Conservation (phyloP, 139 green algal species). For the Micractinium sp. region DNA sequence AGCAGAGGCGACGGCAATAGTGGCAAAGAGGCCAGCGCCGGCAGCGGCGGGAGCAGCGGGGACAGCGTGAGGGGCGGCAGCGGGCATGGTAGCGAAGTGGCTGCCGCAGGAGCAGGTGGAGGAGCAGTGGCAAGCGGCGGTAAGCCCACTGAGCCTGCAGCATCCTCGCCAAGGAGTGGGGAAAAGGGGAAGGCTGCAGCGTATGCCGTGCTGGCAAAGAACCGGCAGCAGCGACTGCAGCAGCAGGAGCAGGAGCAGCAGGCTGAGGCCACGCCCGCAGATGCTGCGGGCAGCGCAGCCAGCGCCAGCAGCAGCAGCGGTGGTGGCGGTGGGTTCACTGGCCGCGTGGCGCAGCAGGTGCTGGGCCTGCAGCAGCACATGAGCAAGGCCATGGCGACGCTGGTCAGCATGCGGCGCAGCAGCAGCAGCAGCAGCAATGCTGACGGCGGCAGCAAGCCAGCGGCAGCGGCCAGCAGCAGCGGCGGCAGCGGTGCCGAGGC, state of each 20-base stretch:
- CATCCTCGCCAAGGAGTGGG: background rate
- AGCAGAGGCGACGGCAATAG: too few species aligned
- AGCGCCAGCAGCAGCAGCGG: background rate
- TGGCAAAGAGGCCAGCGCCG: too few species aligned
- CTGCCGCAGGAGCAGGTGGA: too few species aligned
- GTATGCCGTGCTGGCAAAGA: background rate
- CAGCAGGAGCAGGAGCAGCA: background rate
- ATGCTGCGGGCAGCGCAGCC: background rate
- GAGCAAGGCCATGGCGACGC: conserved; percentile 23
- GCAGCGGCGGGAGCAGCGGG: too few species aligned
- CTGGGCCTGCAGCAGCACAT: conserved; percentile 29
- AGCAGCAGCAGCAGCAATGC: background rate
- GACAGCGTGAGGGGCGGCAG: too few species aligned
- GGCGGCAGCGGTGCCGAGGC: background rate
- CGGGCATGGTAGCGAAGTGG: too few species aligned
- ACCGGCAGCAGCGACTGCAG: background rate
- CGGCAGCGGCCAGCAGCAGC: background rate
- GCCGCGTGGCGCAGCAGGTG: conserved; percentile 14
- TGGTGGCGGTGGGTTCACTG: background rate
- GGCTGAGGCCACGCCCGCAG: background rate
- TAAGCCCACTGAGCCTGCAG: too few species aligned
- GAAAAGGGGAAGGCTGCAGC: background rate
- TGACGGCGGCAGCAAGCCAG: background rate
- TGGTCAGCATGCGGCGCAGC: conserved; percentile 20
- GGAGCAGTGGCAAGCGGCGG: too few species aligned